Base-by-base conservation (phyloP, 2,329 filamentous ascomycete species). In the Neopestalotiopsis clavispora region DNA sequence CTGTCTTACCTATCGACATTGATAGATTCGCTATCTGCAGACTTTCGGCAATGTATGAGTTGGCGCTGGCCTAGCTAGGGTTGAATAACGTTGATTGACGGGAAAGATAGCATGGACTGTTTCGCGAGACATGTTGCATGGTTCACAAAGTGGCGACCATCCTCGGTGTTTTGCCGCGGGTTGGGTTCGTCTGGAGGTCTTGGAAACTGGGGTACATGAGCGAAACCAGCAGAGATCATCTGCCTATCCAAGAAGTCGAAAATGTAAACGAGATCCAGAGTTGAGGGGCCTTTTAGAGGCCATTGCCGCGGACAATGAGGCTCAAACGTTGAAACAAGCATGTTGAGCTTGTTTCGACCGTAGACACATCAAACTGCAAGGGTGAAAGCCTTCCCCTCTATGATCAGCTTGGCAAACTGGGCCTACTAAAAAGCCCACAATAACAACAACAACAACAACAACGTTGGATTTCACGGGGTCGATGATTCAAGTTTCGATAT, bases 321-420 rank as follows among this genome's bases (percentile, higher is more conserved):
- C 63, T 38, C 49, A 34, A 66, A 34, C n/a, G 52, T 59, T 49
- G 65, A 60, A 67, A 67, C 52, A 59, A 60, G 65, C 32, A 42
- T 49, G n/a, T 38, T 60, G 65, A 67, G 65, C 65, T 67, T 67
- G 65, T 67, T 67, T 67, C 56, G 56, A 67, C 52, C 12, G 28
- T 20, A 60, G 52, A 67, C 32, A 67, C 34, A 67, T 67, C 65
- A 59, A 67, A 67, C 59, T 40, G 32, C 32, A 10, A 40, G n/a
- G 34, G 59, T 61, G 32, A 34, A 34, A 17, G 9, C 5, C 17
- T 52, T 52, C 17, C 45, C 45, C n/a, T 52, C 45, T 52, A 52
- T 23, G 17, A 52, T 52, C 45, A n/a, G 17, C 45, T 52, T 52
- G 45, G 45, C 45, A 52, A 20, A 52, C 45, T 23, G 45, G 45